phyloP scores from a whole-genome alignment of 495 filamentous ascomycete species.

The Oidiodendron maius region DNA sequence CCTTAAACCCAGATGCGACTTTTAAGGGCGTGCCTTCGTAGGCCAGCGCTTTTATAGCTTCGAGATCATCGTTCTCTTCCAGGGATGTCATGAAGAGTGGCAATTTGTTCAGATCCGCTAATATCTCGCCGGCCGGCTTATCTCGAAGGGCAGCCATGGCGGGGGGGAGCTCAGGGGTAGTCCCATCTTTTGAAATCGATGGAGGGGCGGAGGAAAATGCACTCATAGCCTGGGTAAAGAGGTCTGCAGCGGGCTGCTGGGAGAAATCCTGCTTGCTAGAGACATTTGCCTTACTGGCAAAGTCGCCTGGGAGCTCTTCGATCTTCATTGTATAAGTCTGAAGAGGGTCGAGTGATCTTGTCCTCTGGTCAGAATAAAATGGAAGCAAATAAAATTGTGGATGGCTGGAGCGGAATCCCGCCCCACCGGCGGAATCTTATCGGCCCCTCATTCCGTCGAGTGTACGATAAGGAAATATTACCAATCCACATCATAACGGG shows the following conservation, averaged over 20 bases:
- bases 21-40: conserved; percentile 89
- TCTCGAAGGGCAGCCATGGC: conserved; percentile 49
- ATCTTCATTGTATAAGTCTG: conserved; percentile 23
- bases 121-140: conserved; percentile 64
- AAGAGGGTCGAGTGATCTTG: neutral
- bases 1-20: conserved; percentile 70
- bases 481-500: too few species aligned
- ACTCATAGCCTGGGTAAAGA: conserved; percentile 19
- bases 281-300: conserved; percentile 4
- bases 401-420: neutral
- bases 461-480: too few species aligned
- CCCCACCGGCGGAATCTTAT: conserved; percentile 7
- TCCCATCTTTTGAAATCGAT: conserved; percentile 9
- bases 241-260: conserved; percentile 2
- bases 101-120: conserved; percentile 68
- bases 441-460: too few species aligned
- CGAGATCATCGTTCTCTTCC: conserved; percentile 74
- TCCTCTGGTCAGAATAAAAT: neutral
- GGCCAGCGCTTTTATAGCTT: conserved; percentile 81
- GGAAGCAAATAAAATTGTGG: conserved; percentile 3
- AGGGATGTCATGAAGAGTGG: conserved; percentile 95
- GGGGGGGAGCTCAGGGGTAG: conserved; percentile 24
- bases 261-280: conserved; percentile 7
- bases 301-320: conserved; percentile 38
- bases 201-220: conserved; percentile 2